Base-by-base conservation (phyloP, 2,329 filamentous ascomycete genomes). In the Rosellinia necatrix region DNA sequence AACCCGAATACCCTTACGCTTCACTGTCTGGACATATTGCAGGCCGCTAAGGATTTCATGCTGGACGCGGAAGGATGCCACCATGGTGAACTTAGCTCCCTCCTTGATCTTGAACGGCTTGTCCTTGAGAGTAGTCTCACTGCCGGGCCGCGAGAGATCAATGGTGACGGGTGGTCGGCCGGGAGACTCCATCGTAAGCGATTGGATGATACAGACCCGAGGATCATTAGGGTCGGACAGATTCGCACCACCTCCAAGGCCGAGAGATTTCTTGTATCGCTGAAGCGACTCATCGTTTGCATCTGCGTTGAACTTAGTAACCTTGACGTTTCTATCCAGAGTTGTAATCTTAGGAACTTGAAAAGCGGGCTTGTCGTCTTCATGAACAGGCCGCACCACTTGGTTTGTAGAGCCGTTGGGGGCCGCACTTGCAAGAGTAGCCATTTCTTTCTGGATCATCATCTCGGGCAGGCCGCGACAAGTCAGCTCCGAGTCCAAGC, bases 51-150 rank as follows among this genome's bases (percentile, higher is more conserved):
- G 84, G 64, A 99, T 93, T 76, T 97, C 90, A 74, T 97, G 92
- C 81, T 99, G 92, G 41, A 99, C 94, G 78, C 92, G 89, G 83
- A 97, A 99, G 60, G 85, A 85, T 56, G 89, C 92, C 73, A 90
- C 92, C 90, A 97, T 97, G 76, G 89, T 91, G 80, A 97, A 99
- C 67, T 86, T 89, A 66, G 89, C 85, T 52, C 91, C 92, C 76
- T 97, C 94, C 83, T 97, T 99, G 80, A 99, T 97, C 71, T 85
- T 93, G 81, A 99, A 99, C 12, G 94, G 94, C 73, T 94, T 89
- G 71, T 91, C 83, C 80, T 96, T 96, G 64, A 99, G 87, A 12
- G 82, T 84, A 3, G 83, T 80, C 69, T 96, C 82, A 60, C 90
- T 87, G 56, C 87, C 90, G 19, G 89, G 82, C 6, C 82, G 75